Evolutionary conservation across 352 stramenopile genomes (phyloP), one percentile per base, ranked within the genome.

Genomic region (Phytophthora colocasiae): DNA sequence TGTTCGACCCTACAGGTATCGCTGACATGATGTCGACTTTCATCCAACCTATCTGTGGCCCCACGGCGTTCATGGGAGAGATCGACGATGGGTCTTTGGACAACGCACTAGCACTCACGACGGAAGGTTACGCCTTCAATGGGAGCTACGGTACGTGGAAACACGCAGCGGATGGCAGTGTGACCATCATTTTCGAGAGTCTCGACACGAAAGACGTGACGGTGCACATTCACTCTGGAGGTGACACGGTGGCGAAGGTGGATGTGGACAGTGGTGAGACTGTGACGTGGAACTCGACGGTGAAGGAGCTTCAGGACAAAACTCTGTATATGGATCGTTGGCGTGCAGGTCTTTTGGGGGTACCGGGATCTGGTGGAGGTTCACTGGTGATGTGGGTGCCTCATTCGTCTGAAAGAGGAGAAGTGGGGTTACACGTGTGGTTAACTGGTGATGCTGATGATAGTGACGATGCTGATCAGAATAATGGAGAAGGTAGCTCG

Each of bases 41-140:
- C 59, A 78, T 87, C 17, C 75, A 89, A 62, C 75, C 75, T 0
- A 81, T 89, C 39, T 89, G 80, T 24, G 77, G 77, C 19, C 77
- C 77, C 0, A 87, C 80, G 1, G 50, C 71, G 0, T 77, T 83
- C 45, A 41, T 85, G 10, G 75, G 78, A 3, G 67, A 84, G 46
- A 82, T 89, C 39, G 80, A 89, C 32, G 73, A 81, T 15, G 80
- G 80, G 2, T 58, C 55, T 0, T 58, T 78, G 1, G 59, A 61
- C 1, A 48, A 80, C 11, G 77, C 80, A 1, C 47, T 89, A 6
- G 80, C 75, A 6, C 59, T 89, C 19, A 72, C 56, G 15, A 72
- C 68, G 6, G 32, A 83, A 14, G 70, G 58, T 9, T 52, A 78
- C 1, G 80, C 66, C 9, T 89, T 89, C 48, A 64, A 57, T 10